Evolutionary conservation across 768 basidiomycete species (phyloP).

Genomic region (Boletus reticuloceps): DNA sequence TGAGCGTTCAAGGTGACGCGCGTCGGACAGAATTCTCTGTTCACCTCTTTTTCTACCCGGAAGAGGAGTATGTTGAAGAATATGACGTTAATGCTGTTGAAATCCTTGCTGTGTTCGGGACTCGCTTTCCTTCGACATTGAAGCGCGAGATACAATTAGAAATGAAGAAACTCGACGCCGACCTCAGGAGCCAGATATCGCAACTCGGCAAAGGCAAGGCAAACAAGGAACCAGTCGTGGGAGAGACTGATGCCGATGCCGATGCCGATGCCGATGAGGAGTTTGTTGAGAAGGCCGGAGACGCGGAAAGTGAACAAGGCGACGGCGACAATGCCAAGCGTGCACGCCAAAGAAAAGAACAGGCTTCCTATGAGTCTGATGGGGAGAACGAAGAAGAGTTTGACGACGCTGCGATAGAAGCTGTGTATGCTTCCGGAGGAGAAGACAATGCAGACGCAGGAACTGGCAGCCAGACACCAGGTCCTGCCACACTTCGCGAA

Average conservation of each 20-base stretch:
- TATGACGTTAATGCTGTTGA: conserved; percentile 74
- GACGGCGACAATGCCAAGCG: conserved; percentile 83
- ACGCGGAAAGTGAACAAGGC: conserved; percentile 72
- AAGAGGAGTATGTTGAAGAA: conserved; percentile 77
- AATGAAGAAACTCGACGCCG: conserved; percentile 80
- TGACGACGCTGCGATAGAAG: conserved; percentile 59
- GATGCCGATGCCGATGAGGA: conserved; percentile 49
- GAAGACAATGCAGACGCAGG: conserved; percentile 38
- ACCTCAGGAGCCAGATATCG: conserved; percentile 72
- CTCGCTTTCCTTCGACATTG: conserved; percentile 74
- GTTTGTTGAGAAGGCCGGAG: conserved; percentile 43
- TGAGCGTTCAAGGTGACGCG: conserved; percentile 61
- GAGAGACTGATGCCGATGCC: conserved; percentile 47
- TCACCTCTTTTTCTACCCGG: conserved; percentile 81
- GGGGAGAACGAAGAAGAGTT: conserved; percentile 47
- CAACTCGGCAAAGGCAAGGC: conserved; percentile 81
- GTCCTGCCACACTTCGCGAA: conserved; percentile 35
- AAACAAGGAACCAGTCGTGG: conserved; percentile 39
- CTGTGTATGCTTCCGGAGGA: conserved; percentile 51
- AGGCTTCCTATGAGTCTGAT: conserved; percentile 67
- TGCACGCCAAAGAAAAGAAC: conserved; percentile 66
- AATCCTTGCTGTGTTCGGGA: conserved; percentile 67
- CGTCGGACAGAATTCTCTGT: conserved; percentile 81
- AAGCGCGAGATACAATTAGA: conserved; percentile 85
- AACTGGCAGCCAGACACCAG: conserved; percentile 20